Percentiles rank a stretch among this genome's conserved stretches.
Evolutionary conservation across 208 protist species (phyloP).

Genomic region (Endotrypanum monterogeii): DNA sequence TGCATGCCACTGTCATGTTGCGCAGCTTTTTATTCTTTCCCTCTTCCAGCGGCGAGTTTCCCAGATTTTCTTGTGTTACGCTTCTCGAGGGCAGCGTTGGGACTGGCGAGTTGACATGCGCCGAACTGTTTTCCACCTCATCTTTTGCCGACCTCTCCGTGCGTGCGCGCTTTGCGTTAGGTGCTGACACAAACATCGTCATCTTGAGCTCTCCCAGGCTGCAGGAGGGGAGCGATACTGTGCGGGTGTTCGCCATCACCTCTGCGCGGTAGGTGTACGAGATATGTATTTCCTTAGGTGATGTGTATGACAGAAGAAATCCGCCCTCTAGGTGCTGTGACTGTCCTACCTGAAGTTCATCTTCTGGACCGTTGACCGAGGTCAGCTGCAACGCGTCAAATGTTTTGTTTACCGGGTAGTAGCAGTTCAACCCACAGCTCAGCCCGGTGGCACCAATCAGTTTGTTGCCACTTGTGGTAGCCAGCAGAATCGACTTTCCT

Average conservation of each 20-base stretch:
- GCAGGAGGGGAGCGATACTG: constrained; percentile 26
- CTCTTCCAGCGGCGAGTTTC: constrained; percentile 1
- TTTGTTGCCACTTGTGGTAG: constrained; percentile 72
- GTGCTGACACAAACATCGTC: constrained; percentile 17
- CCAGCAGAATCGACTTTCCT: constrained; percentile 74
- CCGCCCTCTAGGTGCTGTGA: constrained; percentile 29
- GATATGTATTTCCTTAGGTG: constrained; percentile 15
- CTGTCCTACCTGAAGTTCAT: constrained; percentile 32
- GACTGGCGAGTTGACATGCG: not conserved
- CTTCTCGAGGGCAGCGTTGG: not conserved
- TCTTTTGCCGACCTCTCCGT: constrained; percentile 10
- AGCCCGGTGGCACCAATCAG: constrained; percentile 65
- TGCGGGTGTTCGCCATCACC: constrained; percentile 24
- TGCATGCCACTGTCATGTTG: constrained; percentile 36
- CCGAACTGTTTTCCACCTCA: not conserved
- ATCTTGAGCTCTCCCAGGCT: constrained; percentile 32
- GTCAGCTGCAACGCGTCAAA: constrained; percentile 45
- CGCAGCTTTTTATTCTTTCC: constrained; percentile 30
- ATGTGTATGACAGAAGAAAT: constrained; percentile 40
- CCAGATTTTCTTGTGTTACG: not conserved
- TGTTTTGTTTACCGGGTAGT: constrained; percentile 30
- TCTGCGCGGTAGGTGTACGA: constrained; percentile 12
- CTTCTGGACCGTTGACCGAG: constrained; percentile 8
- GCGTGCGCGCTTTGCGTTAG: constrained; percentile 32
- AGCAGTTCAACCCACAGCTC: constrained; percentile 75